Conservation (phyloP, 1,139 yeast genomes). For the Arxiozyma bovina region DNA sequence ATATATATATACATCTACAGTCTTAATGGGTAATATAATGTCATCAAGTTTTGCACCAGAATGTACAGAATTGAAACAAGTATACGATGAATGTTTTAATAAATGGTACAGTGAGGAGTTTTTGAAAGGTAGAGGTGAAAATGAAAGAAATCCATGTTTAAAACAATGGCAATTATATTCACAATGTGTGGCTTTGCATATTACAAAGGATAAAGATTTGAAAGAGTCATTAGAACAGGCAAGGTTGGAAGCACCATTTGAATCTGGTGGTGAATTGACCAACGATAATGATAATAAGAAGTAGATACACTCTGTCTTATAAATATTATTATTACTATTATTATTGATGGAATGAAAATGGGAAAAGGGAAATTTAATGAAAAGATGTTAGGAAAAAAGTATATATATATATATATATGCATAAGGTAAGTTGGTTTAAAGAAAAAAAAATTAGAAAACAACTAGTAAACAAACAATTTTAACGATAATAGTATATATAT, state of each 20-base stretch:
- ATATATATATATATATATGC: neutral
- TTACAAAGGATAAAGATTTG: conserved; percentile 36
- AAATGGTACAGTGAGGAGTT: conserved; percentile 82
- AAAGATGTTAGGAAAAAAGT: neutral
- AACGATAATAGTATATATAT: neutral
- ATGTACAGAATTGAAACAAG: conserved; percentile 76
- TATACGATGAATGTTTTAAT: conserved; percentile 88
- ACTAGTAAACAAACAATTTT: neutral
- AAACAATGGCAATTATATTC: conserved; percentile 83
- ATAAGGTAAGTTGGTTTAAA: neutral
- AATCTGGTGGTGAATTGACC: conserved; percentile 42
- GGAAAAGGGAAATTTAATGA: neutral
- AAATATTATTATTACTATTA: neutral
- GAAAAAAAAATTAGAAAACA: too few species aligned
- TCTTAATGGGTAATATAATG: conserved; percentile 69
- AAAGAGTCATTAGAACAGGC: conserved; percentile 72
- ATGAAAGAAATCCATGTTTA: conserved; percentile 74
- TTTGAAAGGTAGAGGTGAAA: conserved; percentile 34
- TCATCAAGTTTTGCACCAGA: conserved; percentile 93
- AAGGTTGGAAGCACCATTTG: conserved; percentile 84
- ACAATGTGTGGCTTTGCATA: conserved; percentile 62
- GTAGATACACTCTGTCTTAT: neutral
- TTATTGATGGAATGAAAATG: neutral
- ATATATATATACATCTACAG: neutral
- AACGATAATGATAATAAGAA: neutral